These are phyloP conservation scores for Paracorniculantispora psalliotae DNA, from an alignment of 2,329 filamentous ascomycete genomes.

Conservation along the genomic window DNA sequence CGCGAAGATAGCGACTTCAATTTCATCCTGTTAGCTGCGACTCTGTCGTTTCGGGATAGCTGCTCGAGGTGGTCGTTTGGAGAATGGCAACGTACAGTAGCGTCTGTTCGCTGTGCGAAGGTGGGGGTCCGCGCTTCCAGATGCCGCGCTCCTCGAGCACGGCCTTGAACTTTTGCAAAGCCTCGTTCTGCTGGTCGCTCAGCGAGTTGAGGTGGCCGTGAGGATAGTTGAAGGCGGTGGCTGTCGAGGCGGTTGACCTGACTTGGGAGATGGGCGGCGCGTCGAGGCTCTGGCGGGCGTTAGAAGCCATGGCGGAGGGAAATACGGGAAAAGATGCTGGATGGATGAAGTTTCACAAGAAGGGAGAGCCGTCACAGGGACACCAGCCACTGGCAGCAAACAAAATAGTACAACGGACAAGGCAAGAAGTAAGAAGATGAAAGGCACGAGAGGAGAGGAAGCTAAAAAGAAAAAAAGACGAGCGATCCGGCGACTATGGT, in stretches of 20 bases:
- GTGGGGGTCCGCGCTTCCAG: constrained; percentile 51
- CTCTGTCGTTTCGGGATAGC: too few relatives aligned
- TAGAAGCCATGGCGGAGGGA: constrained; percentile 3
- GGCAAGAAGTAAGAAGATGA: background rate
- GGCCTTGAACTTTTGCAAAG: constrained; percentile 67
- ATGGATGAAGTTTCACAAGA: background rate
- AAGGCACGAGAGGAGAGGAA: background rate
- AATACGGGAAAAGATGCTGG: background rate
- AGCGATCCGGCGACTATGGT: background rate
- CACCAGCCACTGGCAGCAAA: background rate
- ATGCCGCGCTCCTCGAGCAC: constrained; percentile 60
- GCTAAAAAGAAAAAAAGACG: background rate
- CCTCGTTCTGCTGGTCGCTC: constrained; percentile 59
- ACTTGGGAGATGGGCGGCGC: background rate
- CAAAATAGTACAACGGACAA: background rate
- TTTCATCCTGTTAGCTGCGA: background rate
- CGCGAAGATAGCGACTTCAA: constrained; percentile 11
- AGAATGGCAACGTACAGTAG: constrained; percentile 57
- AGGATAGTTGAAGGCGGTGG: constrained; percentile 53
- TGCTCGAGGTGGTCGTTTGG: too few relatives aligned
- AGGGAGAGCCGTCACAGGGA: background rate
- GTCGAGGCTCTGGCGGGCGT: constrained; percentile 7
- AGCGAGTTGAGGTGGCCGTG: constrained; percentile 78
- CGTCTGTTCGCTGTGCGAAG: constrained; percentile 69
- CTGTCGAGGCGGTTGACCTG: constrained; percentile 23